Evolutionary conservation across 1,284 basidiomycete species (phyloP).

Genomic region (Trichosporon faecale): DNA sequence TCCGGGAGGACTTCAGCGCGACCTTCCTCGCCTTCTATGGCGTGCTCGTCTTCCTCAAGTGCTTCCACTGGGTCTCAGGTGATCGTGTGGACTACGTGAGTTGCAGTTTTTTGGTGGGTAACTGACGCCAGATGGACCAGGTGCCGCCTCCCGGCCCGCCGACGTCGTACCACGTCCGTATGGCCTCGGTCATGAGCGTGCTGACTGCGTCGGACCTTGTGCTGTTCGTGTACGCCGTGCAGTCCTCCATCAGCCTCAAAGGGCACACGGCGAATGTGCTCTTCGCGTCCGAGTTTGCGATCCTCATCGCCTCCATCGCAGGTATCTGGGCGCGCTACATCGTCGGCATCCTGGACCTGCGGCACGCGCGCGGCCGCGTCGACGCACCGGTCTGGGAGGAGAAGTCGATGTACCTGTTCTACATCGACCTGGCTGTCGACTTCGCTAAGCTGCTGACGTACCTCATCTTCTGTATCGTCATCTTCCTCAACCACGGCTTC

Average conservation of each 20-base stretch:
- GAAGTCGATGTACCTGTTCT: slow-evolving; percentile 96
- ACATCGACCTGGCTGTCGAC: slow-evolving; percentile 89
- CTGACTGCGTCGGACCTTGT: slow-evolving; percentile 41
- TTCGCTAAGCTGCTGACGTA: slow-evolving; percentile 91
- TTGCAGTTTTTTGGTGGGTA: slow-evolving; percentile 19
- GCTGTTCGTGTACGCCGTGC: slow-evolving; percentile 40
- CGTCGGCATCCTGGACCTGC: slow-evolving; percentile 77
- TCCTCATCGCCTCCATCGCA: slow-evolving; percentile 71
- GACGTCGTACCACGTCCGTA: slow-evolving; percentile 76
- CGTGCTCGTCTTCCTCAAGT: slow-evolving; percentile 88
- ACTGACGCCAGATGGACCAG: slow-evolving; percentile 81
- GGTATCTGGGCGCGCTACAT: slow-evolving; percentile 79
- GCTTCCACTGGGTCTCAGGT: slow-evolving; percentile 93
- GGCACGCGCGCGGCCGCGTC: slow-evolving; percentile 75
- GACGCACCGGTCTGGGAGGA: slow-evolving; percentile 93
- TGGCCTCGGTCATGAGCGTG: slow-evolving; percentile 56
- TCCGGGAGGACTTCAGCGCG: slow-evolving; percentile 86
- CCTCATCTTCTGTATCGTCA: slow-evolving; percentile 85
- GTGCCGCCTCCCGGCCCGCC: slow-evolving; percentile 80
- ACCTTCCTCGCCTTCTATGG: slow-evolving; percentile 89
- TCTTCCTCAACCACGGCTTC: slow-evolving; percentile 90
- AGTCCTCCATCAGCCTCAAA: slow-evolving; percentile 33
- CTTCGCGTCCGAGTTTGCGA: slow-evolving; percentile 93
- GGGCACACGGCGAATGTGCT: slow-evolving; percentile 82
- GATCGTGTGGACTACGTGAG: slow-evolving; percentile 93